Evolutionary conservation across 2,329 filamentous ascomycete genomes (phyloP).

Genomic region (Cladosporium colombiae): DNA sequence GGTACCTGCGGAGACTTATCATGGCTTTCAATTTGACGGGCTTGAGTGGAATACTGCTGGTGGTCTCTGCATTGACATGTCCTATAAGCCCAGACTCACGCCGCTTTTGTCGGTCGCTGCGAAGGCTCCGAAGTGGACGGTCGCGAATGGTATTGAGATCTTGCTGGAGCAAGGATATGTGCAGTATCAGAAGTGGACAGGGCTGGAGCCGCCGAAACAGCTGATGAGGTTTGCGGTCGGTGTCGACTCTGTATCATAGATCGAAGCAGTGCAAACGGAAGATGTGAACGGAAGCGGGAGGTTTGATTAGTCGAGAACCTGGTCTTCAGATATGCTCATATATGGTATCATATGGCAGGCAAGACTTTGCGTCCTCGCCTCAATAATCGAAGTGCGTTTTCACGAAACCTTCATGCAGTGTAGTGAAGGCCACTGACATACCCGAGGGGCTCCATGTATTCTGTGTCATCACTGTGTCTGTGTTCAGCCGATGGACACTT

Average conservation of each 20-base stretch:
- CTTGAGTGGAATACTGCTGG: neutral
- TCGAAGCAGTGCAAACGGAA: neutral
- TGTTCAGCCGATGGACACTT: neutral
- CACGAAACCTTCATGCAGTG: neutral
- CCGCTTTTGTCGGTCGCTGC: neutral
- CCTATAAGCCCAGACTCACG: slow-evolving; percentile 11
- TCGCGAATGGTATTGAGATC: neutral
- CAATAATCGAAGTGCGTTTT: too few species aligned
- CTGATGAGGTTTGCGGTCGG: neutral
- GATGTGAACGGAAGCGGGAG: too few species aligned
- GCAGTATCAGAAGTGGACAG: slow-evolving; percentile 10
- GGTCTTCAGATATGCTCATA: too few species aligned
- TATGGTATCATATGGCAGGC: neutral
- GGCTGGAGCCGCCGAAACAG: neutral
- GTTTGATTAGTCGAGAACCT: too few species aligned
- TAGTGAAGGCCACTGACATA: neutral
- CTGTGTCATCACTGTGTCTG: neutral
- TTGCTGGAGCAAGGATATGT: neutral
- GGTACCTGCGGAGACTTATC: neutral
- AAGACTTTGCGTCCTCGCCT: too few species aligned
- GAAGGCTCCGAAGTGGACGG: neutral
- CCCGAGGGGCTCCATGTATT: neutral
- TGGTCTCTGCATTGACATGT: slow-evolving; percentile 15
- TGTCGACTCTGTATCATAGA: neutral
- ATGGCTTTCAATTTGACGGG: neutral